Base-by-base conservation (phyloP, 495 filamentous ascomycete genomes). In the Penicillium subrubescens region DNA sequence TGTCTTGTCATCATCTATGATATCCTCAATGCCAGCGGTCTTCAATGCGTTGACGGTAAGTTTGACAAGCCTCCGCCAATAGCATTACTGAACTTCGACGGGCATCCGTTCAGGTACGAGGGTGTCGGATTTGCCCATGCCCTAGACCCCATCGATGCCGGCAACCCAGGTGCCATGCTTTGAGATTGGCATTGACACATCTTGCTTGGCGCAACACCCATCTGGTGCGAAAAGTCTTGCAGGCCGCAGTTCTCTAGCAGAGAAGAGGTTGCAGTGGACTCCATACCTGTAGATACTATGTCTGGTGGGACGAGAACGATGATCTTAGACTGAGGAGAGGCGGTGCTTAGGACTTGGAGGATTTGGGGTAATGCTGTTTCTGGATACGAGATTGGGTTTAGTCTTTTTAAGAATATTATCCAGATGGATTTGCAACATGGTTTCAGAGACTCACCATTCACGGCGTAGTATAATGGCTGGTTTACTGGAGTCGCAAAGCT, bases 301-400 rank as follows among this genome's bases (percentile, higher is more conserved):
- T 68, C 62, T n/a, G 65, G 57, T 0, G 62, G 60, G 29, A 71
- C 68, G 5, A 71, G 57, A 2, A 71, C 68, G 14, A 71, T 71
- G 0, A 68, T 64, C 11, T 68, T 65, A 1, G 66, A 63, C 53
- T 71, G 62, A 0, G 68, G 68, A 3, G 59, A 68, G 34, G 64
- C 48, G 31, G 23, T 63, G 46, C 63, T 65, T 21, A 71, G 61
- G 3, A 58, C 56, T 33, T 68, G 65, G 21, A 73, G 54, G 2
- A 73, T 69, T n/a, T 73, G 68, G 3, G 71, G 71, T 15, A 73
- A 56, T 8, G 68, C 59, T 0, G 34, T 52, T 60, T 71, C 71
- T 73, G n/a, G 25, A 35, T 17, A 44, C 5, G 44, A 19, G 17
- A 8, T 11, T 8, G 7, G 34, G 10, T 44, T 66, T 27, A 56